Conservation (phyloP, 192 early-diverging fungal species). For the Gaertneriomyces sp. region DNA sequence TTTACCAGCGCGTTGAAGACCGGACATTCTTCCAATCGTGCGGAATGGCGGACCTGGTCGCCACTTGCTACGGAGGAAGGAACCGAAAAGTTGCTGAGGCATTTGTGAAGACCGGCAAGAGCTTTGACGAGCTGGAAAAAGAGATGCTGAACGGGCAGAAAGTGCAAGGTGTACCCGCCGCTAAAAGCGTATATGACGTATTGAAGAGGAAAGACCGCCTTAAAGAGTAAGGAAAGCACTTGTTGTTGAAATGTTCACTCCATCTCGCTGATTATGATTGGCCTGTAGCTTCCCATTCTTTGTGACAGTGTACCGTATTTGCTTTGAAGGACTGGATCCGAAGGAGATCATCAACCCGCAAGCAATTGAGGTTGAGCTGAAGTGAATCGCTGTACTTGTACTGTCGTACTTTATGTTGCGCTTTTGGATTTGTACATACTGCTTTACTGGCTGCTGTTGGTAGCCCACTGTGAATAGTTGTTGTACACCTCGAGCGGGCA, state of each 20-base stretch:
- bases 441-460: too few species aligned
- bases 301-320: constrained; percentile 82
- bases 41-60: constrained; percentile 89
- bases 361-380: too few species aligned
- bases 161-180: constrained; percentile 87
- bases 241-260: too few species aligned
- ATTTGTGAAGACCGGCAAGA: constrained; percentile 79
- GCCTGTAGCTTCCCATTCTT: constrained; percentile 72
- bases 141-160: constrained; percentile 95
- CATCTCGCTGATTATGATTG: too few species aligned
- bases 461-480: too few species aligned
- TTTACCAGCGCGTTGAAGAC: constrained; percentile 72
- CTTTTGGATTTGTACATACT: too few species aligned
- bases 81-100: constrained; percentile 81
- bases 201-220: constrained; percentile 56
- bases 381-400: too few species aligned
- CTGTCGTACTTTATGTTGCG: too few species aligned
- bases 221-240: constrained; percentile 42
- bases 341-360: too few species aligned
- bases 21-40: constrained; percentile 95
- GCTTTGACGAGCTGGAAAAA: constrained; percentile 82
- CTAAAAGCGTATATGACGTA: constrained; percentile 77
- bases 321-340: constrained; percentile 42
- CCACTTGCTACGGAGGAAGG: constrained; percentile 92
- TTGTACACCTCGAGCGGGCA: too few species aligned